Conservation (phyloP, 257 asterid genomes). For the Ophiorrhiza pumila region DNA sequence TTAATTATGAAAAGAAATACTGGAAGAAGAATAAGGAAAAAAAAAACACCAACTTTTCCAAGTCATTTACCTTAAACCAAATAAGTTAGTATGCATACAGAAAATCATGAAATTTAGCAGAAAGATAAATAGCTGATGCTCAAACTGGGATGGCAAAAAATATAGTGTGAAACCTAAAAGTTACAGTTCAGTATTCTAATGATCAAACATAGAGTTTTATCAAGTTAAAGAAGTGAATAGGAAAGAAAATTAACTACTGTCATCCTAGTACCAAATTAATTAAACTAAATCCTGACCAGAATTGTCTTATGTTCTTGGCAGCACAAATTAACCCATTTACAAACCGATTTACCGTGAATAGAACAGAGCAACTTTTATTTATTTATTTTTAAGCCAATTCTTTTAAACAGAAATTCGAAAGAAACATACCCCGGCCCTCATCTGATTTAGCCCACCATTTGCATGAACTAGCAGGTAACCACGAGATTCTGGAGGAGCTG, state of each 20-base stretch:
- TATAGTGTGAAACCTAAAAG: not conserved
- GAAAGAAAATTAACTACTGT: not conserved
- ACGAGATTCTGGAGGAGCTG: constrained; percentile 72
- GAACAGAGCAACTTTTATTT: too few species aligned
- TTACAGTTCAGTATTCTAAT: not conserved
- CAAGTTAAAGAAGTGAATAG: not conserved
- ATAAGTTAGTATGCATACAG: not conserved
- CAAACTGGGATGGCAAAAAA: not conserved
- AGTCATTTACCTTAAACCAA: not conserved
- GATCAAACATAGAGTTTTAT: not conserved
- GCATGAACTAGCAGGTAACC: constrained; percentile 90
- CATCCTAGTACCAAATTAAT: not conserved
- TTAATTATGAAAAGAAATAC: not conserved
- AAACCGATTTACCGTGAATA: too few species aligned
- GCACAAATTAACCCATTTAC: not conserved
- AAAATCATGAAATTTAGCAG: not conserved
- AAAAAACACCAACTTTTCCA: not conserved
- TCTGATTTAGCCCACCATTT: constrained; percentile 97
- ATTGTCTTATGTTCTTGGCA: not conserved
- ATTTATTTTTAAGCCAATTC: too few species aligned
- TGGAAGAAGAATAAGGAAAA: not conserved
- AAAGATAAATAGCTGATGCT: not conserved
- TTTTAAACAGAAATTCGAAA: constrained; percentile 9
- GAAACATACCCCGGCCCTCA: constrained; percentile 87
- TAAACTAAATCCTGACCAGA: not conserved